Evolutionary conservation across 495 filamentous ascomycete genomes (phyloP), one percentile per base, ranked within the genome.

Genomic region (Hypoxylon fuscum): DNA sequence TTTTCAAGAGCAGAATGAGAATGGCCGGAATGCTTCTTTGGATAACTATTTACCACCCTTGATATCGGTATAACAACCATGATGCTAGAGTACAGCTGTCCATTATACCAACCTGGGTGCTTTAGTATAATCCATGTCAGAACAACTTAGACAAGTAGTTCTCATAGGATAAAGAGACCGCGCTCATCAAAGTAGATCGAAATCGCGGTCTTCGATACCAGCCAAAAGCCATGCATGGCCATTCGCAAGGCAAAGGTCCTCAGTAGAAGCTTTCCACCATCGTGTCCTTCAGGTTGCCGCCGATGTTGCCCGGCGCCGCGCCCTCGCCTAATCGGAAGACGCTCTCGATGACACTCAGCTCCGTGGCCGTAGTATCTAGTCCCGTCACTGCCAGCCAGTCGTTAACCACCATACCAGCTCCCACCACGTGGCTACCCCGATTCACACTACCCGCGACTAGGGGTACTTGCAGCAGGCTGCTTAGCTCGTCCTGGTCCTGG

Each of bases 231-330:
- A 53, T 11, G 34, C 41, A n/a, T 14, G 18, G 17, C 18, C 25
- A 32, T 38, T n/a, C 20, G 11, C 23, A 41, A 44, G 29, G 23
- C 15, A 38, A n/a, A n/a, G n/a, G n/a, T 35, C 49, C 31, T 84
- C 81, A 98, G 76, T 98, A 98, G 77, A 97, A 98, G 62, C 89
- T 93, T 84, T 98, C 95, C 53, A 98, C 95, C 84, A 98, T 96
- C 41, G 93, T 92, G 74, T 97, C 93, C 85, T 96, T 97, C 74
- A 97, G 83, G 37, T 81, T 89, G 49, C 86, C 90, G 65, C 89
- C 90, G 74, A 94, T 90, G 31, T 79, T 81, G 27, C 83, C 81
- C 15, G 90, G 88, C 12, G 85, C 90, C 64, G 86, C 86, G 43
- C 90, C 93, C 84, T 98, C 96, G 46, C 93, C 93, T 25, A 98